Conservation (phyloP, 192 early-diverging fungal genomes). For the Pecoramyces ruminantium region DNA sequence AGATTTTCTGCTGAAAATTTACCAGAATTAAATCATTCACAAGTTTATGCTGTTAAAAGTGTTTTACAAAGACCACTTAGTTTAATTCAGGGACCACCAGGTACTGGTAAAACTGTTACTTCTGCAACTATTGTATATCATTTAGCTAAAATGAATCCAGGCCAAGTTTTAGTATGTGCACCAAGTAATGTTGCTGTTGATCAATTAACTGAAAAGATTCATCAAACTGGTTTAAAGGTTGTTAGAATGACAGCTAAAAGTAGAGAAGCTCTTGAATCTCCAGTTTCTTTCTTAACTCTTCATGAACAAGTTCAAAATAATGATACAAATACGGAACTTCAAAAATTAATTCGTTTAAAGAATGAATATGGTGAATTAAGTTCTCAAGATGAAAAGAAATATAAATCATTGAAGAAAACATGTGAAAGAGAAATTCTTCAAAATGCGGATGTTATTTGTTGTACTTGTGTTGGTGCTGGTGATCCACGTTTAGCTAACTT, state of each 20-base stretch:
- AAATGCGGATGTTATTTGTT: slow-evolving; percentile 92
- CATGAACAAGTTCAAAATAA: slow-evolving; percentile 94
- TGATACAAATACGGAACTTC: slow-evolving; percentile 83
- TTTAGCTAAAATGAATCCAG: slow-evolving; percentile 69
- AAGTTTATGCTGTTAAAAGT: slow-evolving; percentile 84
- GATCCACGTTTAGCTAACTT: slow-evolving; percentile 79
- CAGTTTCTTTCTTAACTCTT: slow-evolving; percentile 82
- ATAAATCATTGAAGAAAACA: slow-evolving; percentile 59
- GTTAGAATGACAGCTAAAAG: slow-evolving; percentile 87
- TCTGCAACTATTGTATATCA: slow-evolving; percentile 97
- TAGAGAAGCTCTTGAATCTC: slow-evolving; percentile 84
- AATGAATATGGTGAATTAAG: slow-evolving; percentile 82
- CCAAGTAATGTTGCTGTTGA: slow-evolving; percentile 99
- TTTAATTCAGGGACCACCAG: slow-evolving; percentile 73
- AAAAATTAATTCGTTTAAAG: slow-evolving; percentile 78
- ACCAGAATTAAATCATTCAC: slow-evolving; percentile 92
- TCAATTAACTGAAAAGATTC: slow-evolving; percentile 93
- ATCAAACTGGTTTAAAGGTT: slow-evolving; percentile 81
- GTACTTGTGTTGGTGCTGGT: slow-evolving; percentile 93
- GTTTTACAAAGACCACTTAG: slow-evolving; percentile 82
- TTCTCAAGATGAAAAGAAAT: slow-evolving; percentile 68
- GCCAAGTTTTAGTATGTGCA: slow-evolving; percentile 91
- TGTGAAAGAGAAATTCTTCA: slow-evolving; percentile 84
- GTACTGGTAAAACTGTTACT: slow-evolving; percentile 98
- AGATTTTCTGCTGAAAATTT: slow-evolving; percentile 81